phyloP scores from a whole-genome alignment of 164 flowering plant genomes.

The Macadamia integrifolia region DNA sequence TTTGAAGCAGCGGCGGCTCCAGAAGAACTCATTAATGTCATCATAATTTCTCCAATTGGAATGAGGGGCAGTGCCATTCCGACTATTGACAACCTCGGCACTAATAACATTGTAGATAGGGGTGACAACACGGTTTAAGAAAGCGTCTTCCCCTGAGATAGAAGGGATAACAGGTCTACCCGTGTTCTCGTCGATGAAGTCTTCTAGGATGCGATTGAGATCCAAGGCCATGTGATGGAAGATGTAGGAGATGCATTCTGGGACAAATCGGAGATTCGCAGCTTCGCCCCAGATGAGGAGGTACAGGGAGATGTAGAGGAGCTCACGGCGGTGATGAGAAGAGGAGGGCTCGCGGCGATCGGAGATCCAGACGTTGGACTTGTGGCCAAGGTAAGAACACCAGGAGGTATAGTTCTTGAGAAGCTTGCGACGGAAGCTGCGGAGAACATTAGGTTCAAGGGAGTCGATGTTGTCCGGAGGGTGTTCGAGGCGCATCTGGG shows the following conservation, averaged over 20 bases:
- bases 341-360: conserved; percentile 15
- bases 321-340: conserved; percentile 38
- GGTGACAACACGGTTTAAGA: conserved; percentile 44
- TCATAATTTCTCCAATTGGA: conserved; percentile 96
- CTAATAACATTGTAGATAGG: conserved; percentile 59
- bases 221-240: conserved; percentile 83
- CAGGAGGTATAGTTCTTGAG: conserved; percentile 66
- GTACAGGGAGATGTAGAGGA: conserved; percentile 52
- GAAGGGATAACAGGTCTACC: conserved; percentile 48
- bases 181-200: conserved; percentile 55
- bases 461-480: conserved; percentile 48
- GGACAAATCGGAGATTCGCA: conserved; percentile 69
- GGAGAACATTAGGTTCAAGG: conserved; percentile 52
- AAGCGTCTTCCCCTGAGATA: conserved; percentile 43
- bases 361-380: conserved; percentile 35
- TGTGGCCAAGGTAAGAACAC: conserved; percentile 66
- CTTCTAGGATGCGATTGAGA: conserved; percentile 58
- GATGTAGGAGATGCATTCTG: conserved; percentile 82
- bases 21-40: conserved; percentile 89
- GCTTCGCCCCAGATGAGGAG: conserved; percentile 92
- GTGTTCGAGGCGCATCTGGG: conserved; percentile 78
- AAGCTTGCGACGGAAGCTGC: conserved; percentile 55
- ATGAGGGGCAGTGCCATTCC: conserved; percentile 79
- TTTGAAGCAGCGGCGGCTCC: conserved; percentile 70
- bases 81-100: conserved; percentile 57